A percentile compares a stretch with the other conserved stretches of the same genome.
phyloP scores from a whole-genome alignment of 176 grass and related monocot species.

The Olyra latifolia region DNA sequence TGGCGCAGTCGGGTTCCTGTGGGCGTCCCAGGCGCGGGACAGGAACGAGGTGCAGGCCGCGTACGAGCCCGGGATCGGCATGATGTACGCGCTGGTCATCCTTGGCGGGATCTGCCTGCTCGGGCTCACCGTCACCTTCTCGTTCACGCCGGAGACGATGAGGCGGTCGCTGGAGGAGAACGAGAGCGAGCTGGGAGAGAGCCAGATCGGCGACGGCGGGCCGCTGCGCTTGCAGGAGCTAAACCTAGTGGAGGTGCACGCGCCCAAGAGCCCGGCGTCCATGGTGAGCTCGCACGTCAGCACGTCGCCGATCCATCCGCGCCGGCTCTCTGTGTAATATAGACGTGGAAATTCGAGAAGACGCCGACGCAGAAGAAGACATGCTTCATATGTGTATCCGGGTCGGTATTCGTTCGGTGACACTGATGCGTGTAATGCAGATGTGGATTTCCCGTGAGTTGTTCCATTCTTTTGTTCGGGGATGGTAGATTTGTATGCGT shows the following conservation, averaged over 20 bases:
- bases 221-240: background rate
- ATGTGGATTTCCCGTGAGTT: background rate
- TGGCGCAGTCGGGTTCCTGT: conserved; percentile 47
- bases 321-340: conserved; percentile 32
- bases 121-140: conserved; percentile 49
- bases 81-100: conserved; percentile 59
- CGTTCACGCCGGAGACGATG: conserved; percentile 68
- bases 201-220: background rate
- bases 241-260: background rate
- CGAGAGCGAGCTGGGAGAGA: conserved; percentile 21
- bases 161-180: conserved; percentile 74
- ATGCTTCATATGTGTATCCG: background rate
- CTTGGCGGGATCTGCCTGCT: conserved; percentile 55
- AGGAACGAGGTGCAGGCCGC: background rate
- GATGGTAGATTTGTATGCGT: background rate
- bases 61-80: conserved; percentile 39
- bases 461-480: background rate
- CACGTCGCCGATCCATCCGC: conserved; percentile 37
- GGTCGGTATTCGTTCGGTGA: background rate
- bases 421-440: background rate
- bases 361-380: background rate
- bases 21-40: conserved; percentile 43
- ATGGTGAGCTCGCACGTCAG: conserved; percentile 40
- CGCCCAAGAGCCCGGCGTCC: conserved; percentile 35
- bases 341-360: background rate